Evolutionary conservation across 305 asterid genomes (phyloP), one percentile per base, ranked within the genome.

Genomic region (Plantago rigida): DNA sequence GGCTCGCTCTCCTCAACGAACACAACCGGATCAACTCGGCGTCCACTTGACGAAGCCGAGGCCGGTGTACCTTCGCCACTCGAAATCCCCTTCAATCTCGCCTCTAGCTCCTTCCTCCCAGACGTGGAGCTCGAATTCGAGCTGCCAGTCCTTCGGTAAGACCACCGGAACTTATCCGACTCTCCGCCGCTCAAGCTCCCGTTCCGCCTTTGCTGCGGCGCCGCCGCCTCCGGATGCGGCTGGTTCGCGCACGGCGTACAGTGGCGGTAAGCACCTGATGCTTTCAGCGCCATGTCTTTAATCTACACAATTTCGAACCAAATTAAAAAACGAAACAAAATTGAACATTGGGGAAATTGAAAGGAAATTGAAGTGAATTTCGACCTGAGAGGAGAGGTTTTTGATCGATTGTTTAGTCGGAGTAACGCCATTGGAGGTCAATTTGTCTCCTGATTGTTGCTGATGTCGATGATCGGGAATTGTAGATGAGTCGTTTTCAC

Each of bases 221-320:
- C 47, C 36, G 60, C 49, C 26, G 1, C 26, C 26, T 1, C 26
- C 26, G 26, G 26, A 22, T 22, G 1, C 69, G 87, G 75, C 68
- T 85, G 86, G 60, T 59, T 72, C 31, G 94, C 77, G 28, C 96
- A 89, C 58, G 97, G 88, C 66, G 81, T 78, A 29, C 95, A 89
- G 73, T 89, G 82, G 52, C 82, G 80, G 63, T 89, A 89, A 42
- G 95, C 97, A 5, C 97, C 97, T 8, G 97, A 89, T 59, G 97
- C 97, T 80, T 89, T 89, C 80, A 87, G 66, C 22, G 94, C 95
- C 94, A 89, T 87, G 47, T 89, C 97, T 84, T 83, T 89, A 71
- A 89, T 84, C 97, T 89, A 64, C 57, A 12, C 28, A 49, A 34
- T 9, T 12, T 7, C 0, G 9, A 13, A 12, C 4, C 55, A 13